phyloP scores from a whole-genome alignment of 768 basidiomycete genomes.

The Suillus weaverae region DNA sequence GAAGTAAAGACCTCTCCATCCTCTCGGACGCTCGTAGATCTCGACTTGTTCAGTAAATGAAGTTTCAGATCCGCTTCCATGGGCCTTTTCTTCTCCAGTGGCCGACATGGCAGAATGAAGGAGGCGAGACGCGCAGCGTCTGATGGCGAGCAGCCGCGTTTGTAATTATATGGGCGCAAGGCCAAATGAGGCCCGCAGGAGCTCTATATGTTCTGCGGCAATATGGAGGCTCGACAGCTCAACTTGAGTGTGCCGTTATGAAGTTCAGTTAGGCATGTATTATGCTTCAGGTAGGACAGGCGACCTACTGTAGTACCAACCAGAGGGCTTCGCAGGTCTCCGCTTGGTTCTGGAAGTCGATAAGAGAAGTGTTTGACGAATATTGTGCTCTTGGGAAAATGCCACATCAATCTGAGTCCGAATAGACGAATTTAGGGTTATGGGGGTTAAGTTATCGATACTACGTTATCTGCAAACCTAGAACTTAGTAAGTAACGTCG shows the following conservation, averaged over 20 bases:
- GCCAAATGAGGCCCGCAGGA: neutral
- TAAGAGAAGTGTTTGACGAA: neutral
- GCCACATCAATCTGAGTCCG: neutral
- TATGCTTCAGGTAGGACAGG: neutral
- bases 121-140: neutral
- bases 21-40: constrained; percentile 48
- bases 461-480: constrained; percentile 1
- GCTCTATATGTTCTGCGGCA: neutral
- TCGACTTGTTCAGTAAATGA: constrained; percentile 14
- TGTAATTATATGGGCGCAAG: constrained; percentile 5
- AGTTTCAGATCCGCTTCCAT: neutral
- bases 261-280: neutral
- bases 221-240: neutral
- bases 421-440: neutral
- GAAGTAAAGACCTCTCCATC: constrained; percentile 57
- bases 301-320: neutral
- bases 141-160: neutral
- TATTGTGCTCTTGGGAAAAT: neutral
- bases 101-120: constrained; percentile 4
- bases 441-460: neutral
- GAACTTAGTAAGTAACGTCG: neutral
- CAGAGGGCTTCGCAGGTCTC: neutral
- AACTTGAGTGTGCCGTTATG: neutral
- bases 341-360: constrained; percentile 1
- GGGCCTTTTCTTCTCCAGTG: constrained; percentile 9